phyloP scores from a whole-genome alignment of 163 green algal genomes.

The Coccomyxa subellipsoidea region DNA sequence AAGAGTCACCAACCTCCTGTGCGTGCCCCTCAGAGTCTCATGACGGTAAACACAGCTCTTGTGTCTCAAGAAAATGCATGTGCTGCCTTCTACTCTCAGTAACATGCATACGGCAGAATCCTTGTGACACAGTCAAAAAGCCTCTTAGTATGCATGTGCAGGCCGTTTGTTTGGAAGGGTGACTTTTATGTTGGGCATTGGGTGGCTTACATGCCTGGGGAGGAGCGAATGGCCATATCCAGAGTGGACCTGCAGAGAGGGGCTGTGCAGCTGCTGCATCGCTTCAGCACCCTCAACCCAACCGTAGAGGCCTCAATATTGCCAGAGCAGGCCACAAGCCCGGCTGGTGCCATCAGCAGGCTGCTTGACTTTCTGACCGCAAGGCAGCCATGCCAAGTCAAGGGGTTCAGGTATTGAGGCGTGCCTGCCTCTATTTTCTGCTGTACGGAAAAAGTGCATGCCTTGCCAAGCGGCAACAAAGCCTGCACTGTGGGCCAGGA shows the following conservation, averaged over 20 bases:
- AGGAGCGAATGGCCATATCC: conserved; percentile 14
- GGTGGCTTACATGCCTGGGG: neutral
- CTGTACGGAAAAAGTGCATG: too few species aligned
- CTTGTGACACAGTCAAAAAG: too few species aligned
- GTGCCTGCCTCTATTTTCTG: too few species aligned
- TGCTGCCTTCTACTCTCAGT: too few species aligned
- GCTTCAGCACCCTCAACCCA: neutral
- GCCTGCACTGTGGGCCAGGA: too few species aligned
- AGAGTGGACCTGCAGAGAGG: neutral
- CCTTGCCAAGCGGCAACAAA: too few species aligned
- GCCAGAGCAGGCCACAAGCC: neutral
- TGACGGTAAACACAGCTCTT: too few species aligned
- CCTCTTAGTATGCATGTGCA: too few species aligned
- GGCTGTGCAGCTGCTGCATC: neutral
- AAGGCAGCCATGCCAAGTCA: neutral
- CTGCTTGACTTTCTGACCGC: neutral
- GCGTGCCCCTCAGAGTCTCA: too few species aligned
- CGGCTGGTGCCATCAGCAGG: neutral
- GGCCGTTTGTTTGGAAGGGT: conserved; percentile 4
- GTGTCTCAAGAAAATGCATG: too few species aligned
- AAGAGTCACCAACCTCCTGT: too few species aligned
- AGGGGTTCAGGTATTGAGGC: neutral
- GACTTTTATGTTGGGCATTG: conserved; percentile 9
- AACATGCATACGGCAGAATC: too few species aligned
- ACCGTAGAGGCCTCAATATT: neutral